These are phyloP conservation scores for Macaranga tanarius DNA, from an alignment of 441 rosid genomes.

Conservation along the genomic window DNA sequence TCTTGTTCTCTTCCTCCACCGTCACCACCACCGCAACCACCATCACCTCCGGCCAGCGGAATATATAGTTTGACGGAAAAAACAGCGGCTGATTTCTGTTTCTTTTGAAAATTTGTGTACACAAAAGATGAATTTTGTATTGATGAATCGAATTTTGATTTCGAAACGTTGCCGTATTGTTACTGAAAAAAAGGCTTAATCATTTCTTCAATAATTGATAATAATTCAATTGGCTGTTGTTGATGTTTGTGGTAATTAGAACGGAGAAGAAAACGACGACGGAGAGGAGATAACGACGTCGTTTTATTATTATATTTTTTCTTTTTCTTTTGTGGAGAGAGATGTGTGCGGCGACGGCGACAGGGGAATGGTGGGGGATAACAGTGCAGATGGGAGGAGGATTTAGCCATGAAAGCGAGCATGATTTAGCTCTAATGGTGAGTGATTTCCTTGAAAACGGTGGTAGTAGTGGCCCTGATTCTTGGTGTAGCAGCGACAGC, in stretches of 20 bases:
- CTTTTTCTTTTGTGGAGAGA: no score
- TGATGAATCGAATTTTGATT: no score
- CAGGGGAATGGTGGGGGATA: conserved; percentile 35
- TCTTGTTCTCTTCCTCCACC: neutral
- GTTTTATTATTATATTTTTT: no score
- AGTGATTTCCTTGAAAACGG: conserved; percentile 82
- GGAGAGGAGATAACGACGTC: no score
- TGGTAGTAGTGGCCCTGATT: conserved; percentile 56
- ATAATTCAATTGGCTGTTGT: neutral
- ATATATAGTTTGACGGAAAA: neutral
- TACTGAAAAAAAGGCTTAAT: no score
- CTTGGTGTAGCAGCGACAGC: conserved; percentile 85
- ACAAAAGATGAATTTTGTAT: no score
- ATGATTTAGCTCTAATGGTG: conserved; percentile 81
- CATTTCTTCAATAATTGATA: no score
- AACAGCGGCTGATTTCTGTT: no score
- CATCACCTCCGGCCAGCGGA: conserved; percentile 6
- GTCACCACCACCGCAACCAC: neutral
- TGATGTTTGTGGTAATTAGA: neutral
- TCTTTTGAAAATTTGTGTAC: no score
- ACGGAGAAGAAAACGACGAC: neutral
- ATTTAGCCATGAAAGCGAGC: conserved; percentile 82
- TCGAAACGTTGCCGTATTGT: neutral
- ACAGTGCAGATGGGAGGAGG: conserved; percentile 42
- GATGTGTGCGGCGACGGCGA: conserved; percentile 43